These are phyloP conservation scores for Coemansia sp. DNA, from an alignment of 192 early-diverging fungal genomes.

Conservation along the genomic window DNA sequence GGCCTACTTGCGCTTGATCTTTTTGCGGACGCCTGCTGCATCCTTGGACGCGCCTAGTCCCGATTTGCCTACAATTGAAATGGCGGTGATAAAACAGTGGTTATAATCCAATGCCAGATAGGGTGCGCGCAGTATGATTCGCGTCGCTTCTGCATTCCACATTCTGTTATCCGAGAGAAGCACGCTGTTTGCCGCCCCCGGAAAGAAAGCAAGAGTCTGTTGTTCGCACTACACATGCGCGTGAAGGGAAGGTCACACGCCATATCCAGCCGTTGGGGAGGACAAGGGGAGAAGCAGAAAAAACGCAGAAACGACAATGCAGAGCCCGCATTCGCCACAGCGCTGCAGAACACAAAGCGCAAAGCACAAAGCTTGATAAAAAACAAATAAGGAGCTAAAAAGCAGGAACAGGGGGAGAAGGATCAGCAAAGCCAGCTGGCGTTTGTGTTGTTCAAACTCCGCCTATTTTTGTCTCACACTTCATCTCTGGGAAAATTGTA, in stretches of 20 bases:
- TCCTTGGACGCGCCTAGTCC: constrained; percentile 14
- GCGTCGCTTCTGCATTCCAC: too few relatives aligned
- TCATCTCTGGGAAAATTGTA: background rate
- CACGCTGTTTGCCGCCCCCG: too few relatives aligned
- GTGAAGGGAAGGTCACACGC: constrained; percentile 3
- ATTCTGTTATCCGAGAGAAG: too few relatives aligned
- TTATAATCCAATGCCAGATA: background rate
- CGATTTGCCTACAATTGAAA: constrained; percentile 17
- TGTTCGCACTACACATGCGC: constrained; percentile 1
- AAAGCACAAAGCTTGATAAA: background rate
- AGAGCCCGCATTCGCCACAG: background rate
- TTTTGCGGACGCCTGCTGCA: constrained; percentile 18
- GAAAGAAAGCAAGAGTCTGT: background rate
- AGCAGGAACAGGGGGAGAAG: background rate
- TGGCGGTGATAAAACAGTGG: background rate
- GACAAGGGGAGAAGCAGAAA: constrained; percentile 1
- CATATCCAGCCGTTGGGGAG: constrained; percentile 8
- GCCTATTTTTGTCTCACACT: background rate
- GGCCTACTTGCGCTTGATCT: constrained; percentile 16
- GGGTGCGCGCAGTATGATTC: background rate
- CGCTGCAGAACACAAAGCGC: background rate
- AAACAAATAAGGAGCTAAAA: too few relatives aligned
- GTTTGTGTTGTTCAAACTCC: constrained; percentile 1
- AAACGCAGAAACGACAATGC: background rate
- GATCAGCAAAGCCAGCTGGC: background rate